These are phyloP conservation scores for Eudorina sp. DNA, from an alignment of 139 green algal genomes.

Conservation along the genomic window DNA sequence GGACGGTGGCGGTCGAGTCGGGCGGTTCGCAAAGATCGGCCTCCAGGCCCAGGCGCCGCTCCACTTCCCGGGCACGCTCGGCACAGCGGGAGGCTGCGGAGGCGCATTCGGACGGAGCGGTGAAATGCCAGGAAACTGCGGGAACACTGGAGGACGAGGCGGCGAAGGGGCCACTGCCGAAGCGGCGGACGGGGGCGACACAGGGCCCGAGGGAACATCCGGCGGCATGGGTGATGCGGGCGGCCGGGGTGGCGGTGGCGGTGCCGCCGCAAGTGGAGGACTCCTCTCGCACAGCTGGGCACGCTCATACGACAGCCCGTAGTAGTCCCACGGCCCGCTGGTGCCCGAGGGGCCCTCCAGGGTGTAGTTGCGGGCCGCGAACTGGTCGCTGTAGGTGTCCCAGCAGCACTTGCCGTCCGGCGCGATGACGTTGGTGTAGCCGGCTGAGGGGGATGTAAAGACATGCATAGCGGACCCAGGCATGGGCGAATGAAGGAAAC, in stretches of 20 bases:
- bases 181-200: not conserved
- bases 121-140: not conserved
- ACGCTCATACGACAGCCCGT: not conserved
- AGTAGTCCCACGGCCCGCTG: not conserved
- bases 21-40: too few species aligned
- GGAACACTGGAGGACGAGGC: not conserved
- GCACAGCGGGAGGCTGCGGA: not conserved
- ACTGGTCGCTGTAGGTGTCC: not conserved
- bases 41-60: not conserved
- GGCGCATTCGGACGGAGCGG: not conserved
- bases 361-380: not conserved
- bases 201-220: not conserved
- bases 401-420: slow-evolving; percentile 31
- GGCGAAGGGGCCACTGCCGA: not conserved
- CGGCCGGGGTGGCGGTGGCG: not conserved
- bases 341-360: not conserved
- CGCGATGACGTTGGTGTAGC: not conserved
- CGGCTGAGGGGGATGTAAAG: too few species aligned
- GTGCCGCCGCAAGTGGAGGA: not conserved
- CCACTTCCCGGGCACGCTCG: not conserved
- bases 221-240: not conserved
- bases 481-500: too few species aligned
- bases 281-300: not conserved
- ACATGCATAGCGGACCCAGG: too few species aligned
- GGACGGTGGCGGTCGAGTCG: not conserved